These are phyloP conservation scores for Borovskyia barvae DNA, from an alignment of 208 protist species.

Conservation along the genomic window DNA sequence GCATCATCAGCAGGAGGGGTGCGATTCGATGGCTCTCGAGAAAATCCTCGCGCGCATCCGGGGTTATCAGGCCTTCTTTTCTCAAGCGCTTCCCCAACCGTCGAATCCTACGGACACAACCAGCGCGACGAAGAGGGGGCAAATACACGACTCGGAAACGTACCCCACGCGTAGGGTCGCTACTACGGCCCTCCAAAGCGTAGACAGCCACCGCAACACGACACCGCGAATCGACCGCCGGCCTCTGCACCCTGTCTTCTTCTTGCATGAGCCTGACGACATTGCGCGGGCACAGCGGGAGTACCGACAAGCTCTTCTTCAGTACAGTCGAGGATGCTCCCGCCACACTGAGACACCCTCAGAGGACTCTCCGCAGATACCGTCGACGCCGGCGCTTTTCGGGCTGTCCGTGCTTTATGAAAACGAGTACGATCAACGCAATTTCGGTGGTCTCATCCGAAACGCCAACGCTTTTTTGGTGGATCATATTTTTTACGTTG, in stretches of 20 bases:
- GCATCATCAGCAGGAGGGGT: not conserved
- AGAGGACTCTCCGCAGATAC: not conserved
- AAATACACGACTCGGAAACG: not conserved
- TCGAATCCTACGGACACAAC: not conserved
- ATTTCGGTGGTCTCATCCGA: conserved; percentile 82
- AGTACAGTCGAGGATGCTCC: conserved; percentile 21
- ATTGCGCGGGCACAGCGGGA: conserved; percentile 9
- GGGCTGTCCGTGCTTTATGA: conserved; percentile 84
- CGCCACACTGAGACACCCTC: not conserved
- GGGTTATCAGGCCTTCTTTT: conserved; percentile 22
- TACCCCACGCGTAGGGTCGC: not conserved
- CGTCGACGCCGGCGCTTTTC: conserved; percentile 27
- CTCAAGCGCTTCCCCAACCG: conserved; percentile 10
- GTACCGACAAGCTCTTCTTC: conserved; percentile 36
- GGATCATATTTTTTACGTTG: conserved; percentile 76
- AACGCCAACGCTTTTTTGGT: conserved; percentile 89
- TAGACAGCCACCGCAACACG: conserved; percentile 20
- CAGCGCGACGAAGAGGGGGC: not conserved
- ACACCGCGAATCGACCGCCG: conserved; percentile 60
- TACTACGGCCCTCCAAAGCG: too few species aligned
- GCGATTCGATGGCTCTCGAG: not conserved
- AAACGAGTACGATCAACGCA: conserved; percentile 85
- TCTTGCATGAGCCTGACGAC: conserved; percentile 3
- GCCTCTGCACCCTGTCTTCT: conserved; percentile 75
- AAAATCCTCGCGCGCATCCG: too few species aligned